A percentile compares a stretch with the other conserved stretches of the same genome.
phyloP scores from a whole-genome alignment of 176 grass and related monocot genomes.

The Miscanthus lutarioriparius region DNA sequence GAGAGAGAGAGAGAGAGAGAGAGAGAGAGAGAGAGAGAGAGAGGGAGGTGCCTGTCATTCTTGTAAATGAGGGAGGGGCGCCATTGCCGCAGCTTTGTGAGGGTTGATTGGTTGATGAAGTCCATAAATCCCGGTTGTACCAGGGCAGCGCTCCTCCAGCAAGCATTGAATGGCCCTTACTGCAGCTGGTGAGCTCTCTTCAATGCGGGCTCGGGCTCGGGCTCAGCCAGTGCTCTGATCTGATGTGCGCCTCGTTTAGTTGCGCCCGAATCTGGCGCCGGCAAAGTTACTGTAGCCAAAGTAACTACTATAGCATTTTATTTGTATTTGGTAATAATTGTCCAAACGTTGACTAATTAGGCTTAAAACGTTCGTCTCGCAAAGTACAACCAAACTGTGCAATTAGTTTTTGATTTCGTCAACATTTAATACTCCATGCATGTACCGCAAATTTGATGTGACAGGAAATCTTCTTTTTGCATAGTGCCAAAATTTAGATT shows the following conservation, averaged over 20 bases:
- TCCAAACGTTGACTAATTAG: too few species aligned
- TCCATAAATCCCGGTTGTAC: constrained; percentile 61
- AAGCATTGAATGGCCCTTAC: constrained; percentile 43
- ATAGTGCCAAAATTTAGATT: too few species aligned
- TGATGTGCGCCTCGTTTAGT: constrained; percentile 33
- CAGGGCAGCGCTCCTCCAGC: constrained; percentile 35
- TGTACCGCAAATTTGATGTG: too few species aligned
- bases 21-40: neutral
- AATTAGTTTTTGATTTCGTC: too few species aligned
- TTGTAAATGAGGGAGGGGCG: constrained; percentile 39
- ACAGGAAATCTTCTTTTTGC: too few species aligned
- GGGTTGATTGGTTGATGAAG: constrained; percentile 62
- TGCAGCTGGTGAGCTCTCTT: constrained; percentile 50
- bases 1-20: neutral
- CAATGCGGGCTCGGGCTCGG: constrained; percentile 34
- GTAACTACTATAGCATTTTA: too few species aligned
- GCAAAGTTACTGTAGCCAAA: too few species aligned
- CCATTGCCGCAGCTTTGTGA: constrained; percentile 42
- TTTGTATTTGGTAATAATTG: too few species aligned
- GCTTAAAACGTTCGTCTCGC: too few species aligned
- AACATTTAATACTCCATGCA: too few species aligned
- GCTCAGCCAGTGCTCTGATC: neutral
- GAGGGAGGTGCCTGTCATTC: constrained; percentile 15
- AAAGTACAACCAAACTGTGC: too few species aligned
- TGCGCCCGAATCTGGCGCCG: too few species aligned